These are phyloP conservation scores for Eucalyptus cloeziana DNA, from an alignment of 345 rosid genomes.

Conservation along the genomic window DNA sequence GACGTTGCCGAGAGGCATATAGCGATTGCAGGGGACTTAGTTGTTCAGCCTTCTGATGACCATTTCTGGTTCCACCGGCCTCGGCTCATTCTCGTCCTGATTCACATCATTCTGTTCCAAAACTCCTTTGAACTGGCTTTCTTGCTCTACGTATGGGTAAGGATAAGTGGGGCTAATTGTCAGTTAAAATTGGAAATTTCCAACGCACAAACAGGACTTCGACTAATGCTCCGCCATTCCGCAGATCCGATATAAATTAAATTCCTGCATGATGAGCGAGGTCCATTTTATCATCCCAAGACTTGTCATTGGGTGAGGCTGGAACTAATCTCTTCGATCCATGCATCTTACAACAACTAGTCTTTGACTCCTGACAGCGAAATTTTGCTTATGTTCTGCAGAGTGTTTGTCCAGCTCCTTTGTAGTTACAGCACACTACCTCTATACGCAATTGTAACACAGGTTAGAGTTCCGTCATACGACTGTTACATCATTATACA, in stretches of 20 bases:
- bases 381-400: neutral
- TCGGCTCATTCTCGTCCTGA: slow-evolving; percentile 39
- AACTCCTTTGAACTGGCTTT: slow-evolving; percentile 80
- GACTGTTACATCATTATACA: neutral
- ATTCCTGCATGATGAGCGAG: slow-evolving; percentile 69
- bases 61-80: slow-evolving; percentile 69
- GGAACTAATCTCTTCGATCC: neutral
- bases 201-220: neutral
- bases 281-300: slow-evolving; percentile 46
- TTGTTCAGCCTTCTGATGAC: slow-evolving; percentile 73
- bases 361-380: neutral
- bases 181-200: neutral
- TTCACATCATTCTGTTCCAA: slow-evolving; percentile 74
- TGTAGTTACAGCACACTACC: slow-evolving; percentile 88
- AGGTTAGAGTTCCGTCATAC: slow-evolving; percentile 17
- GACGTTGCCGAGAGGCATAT: slow-evolving; percentile 65
- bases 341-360: neutral
- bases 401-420: slow-evolving; percentile 58
- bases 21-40: slow-evolving; percentile 59
- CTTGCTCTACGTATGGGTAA: slow-evolving; percentile 72
- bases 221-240: neutral
- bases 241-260: slow-evolving; percentile 59
- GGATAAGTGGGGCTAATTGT: neutral
- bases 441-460: slow-evolving; percentile 81
- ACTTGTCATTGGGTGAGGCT: slow-evolving; percentile 56